Evolutionary conservation across 202 grass and related monocot species (phyloP).

Genomic region (Setaria viridis): DNA sequence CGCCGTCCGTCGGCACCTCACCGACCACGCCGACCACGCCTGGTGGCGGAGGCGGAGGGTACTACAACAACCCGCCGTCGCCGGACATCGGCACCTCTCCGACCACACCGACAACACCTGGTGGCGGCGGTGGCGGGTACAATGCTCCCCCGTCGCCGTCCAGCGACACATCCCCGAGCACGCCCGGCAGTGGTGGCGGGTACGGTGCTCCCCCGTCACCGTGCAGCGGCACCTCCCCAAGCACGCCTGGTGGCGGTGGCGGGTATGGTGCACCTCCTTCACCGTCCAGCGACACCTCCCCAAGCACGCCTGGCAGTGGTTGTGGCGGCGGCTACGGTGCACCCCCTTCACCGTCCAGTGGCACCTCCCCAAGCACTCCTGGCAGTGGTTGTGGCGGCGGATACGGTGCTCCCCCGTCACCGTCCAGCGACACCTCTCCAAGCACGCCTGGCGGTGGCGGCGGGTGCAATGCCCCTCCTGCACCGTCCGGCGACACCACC

Average conservation of each 20-base stretch:
- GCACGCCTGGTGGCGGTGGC: background rate
- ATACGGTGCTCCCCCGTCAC: background rate
- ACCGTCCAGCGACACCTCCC: slow-evolving; percentile 9
- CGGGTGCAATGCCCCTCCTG: background rate
- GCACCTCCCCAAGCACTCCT: slow-evolving; percentile 26
- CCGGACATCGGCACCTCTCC: background rate
- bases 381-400: background rate
- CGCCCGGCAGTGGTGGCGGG: slow-evolving; percentile 32
- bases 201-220: background rate
- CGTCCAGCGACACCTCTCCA: slow-evolving; percentile 12
- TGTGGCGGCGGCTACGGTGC: slow-evolving; percentile 1
- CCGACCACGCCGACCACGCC: slow-evolving; percentile 19
- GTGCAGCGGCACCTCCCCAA: slow-evolving; percentile 24
- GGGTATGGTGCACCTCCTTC: background rate
- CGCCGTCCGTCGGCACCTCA: background rate
- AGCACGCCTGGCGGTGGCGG: slow-evolving; percentile 20
- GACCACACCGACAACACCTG: slow-evolving; percentile 4
- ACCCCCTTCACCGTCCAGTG: background rate
- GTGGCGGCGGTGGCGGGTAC: background rate
- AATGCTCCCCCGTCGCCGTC: background rate
- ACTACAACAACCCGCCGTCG: background rate
- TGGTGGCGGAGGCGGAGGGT: background rate
- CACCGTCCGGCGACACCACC: background rate
- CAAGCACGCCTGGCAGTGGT: slow-evolving; percentile 39
- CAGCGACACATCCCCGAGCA: slow-evolving; percentile 19